Base-by-base conservation (phyloP, 1,139 yeast species). In the Pneumocystis murina region DNA sequence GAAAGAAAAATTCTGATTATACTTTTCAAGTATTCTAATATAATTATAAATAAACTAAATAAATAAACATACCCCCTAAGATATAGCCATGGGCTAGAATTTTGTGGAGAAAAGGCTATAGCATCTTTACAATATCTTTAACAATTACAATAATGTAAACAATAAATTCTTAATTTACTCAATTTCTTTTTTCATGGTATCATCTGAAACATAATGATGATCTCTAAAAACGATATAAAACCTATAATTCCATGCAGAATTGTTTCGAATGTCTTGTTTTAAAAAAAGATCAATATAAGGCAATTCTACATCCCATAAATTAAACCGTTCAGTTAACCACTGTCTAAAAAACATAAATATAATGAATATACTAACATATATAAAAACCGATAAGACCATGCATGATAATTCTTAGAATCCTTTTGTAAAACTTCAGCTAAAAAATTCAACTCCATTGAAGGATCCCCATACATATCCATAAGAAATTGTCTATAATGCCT, bases 181-280 rank as follows among this genome's bases (percentile, higher is more conserved):
- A 28, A 67, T 66, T 57, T 70, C 69, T 1, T 67, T 71, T 39
- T 62, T 61, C n/a, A 63, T 38, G 20, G n/a, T 60, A 28, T 66
- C 66, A n/a, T 64, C 68, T n/a, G 62, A 67, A 5, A 67, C 67
- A 12, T 66, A 43, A 28, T 70, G 69, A 3, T 66, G 68, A 40
- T 68, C 61, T 16, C 70, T 65, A 60, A 70, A 70, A 38, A 72
- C 66, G 33, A 86, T 72, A 70, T 85, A 89, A 75, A 78, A 87
- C 63, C 97, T 79, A 74, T 88, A 95, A 65, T 84, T 81, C 99
- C 99, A 92, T 0, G 95, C 97, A 64, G 96, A 87, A 73, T 92
- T 94, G 75, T 92, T 92, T 70, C 89, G 78, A 28, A 88, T 81
- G 73, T 92, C 99, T 8, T 75, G 70, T 6, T 75, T 74, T 12